phyloP scores from a whole-genome alignment of 257 asterid genomes.

The Solanum virginianum region DNA sequence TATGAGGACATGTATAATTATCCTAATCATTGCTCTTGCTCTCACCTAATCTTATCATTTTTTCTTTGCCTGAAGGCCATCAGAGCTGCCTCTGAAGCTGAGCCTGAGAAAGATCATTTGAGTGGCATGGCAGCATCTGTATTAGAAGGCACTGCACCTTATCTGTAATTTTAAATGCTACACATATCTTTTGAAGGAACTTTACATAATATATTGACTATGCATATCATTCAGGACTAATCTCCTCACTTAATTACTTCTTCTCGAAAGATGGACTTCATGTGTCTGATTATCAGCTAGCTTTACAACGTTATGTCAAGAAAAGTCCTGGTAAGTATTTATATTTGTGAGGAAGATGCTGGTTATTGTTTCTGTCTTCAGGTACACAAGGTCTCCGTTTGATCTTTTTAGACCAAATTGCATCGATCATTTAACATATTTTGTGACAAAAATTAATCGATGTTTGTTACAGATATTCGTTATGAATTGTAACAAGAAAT shows the following conservation, averaged over 20 bases:
- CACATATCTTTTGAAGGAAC: constrained; percentile 3
- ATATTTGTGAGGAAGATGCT: background rate
- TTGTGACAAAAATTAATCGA: background rate
- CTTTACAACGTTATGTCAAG: constrained; percentile 47
- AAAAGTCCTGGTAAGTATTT: constrained; percentile 49
- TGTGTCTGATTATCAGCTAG: constrained; percentile 58
- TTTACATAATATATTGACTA: constrained; percentile 5
- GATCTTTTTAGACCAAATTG: background rate
- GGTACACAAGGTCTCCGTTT: background rate
- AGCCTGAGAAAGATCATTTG: constrained; percentile 42
- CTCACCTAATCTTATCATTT: constrained; percentile 4
- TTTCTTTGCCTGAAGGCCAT: constrained; percentile 47
- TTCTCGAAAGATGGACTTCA: constrained; percentile 66
- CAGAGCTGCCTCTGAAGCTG: constrained; percentile 72
- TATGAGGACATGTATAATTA: background rate
- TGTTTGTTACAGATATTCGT: background rate
- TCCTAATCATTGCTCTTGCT: background rate
- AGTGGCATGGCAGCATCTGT: constrained; percentile 64
- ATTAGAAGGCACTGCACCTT: constrained; percentile 50
- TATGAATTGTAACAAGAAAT: background rate
- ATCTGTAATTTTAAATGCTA: background rate
- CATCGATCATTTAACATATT: background rate
- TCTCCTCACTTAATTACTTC: constrained; percentile 74
- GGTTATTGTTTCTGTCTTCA: background rate
- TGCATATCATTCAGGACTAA: constrained; percentile 44